A percentile compares a stretch with the other conserved stretches of the same genome.
Conservation (phyloP, 768 basidiomycete species). For the Termitomyces sp. region DNA sequence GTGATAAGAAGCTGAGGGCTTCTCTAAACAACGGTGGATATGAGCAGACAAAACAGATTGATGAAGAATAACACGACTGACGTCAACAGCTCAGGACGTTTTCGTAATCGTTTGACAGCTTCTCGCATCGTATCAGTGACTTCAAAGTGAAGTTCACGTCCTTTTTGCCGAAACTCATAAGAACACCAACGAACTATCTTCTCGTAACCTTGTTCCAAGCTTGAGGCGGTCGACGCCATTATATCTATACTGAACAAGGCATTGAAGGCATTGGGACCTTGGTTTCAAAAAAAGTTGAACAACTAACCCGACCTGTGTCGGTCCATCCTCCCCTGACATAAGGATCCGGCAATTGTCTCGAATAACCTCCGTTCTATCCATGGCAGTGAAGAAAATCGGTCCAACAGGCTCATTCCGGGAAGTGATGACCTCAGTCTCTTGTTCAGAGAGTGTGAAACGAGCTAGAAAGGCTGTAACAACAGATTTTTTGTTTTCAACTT, state of each 20-base stretch:
- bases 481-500: conserved; percentile 63
- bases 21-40: conserved; percentile 36
- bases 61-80: conserved; percentile 25
- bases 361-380: conserved; percentile 83
- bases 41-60: background rate
- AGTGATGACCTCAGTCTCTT: conserved; percentile 67
- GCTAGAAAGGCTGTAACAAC: conserved; percentile 77
- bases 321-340: conserved; percentile 79
- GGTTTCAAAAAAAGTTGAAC: background rate
- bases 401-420: conserved; percentile 78
- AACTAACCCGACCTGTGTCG: conserved; percentile 70
- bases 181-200: conserved; percentile 85
- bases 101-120: conserved; percentile 66
- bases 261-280: background rate
- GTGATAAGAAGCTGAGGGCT: conserved; percentile 66
- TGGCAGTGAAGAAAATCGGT: conserved; percentile 69
- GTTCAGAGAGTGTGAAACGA: conserved; percentile 76
- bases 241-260: conserved; percentile 66
- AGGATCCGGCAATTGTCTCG: conserved; percentile 81
- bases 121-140: conserved; percentile 61
- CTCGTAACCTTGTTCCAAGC: conserved; percentile 86
- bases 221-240: conserved; percentile 72
- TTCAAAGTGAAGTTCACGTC: conserved; percentile 69
- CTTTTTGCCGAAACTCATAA: conserved; percentile 78
- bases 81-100: conserved; percentile 74